Evolutionary conservation across 768 basidiomycete species (phyloP), one percentile per base, ranked within the genome.

Genomic region (Hirschioporus abietinus): DNA sequence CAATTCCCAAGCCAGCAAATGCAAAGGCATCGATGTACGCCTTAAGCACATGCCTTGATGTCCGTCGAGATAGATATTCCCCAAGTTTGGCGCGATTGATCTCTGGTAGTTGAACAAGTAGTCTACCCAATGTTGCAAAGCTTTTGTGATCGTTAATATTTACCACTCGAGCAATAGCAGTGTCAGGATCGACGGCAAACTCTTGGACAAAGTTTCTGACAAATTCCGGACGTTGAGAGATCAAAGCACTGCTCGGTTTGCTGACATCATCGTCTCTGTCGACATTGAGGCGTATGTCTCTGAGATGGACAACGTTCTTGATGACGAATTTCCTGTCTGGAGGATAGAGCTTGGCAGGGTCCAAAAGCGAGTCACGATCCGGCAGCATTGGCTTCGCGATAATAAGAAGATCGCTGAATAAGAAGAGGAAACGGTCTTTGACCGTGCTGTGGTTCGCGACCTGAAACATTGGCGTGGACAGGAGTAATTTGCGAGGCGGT

Each of bases 371-470:
- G 69, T 92, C 90, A 63, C 86, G 83, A 59, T 91, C 88, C 42
- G 86, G 84, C 65, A 88, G 80, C 67, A 95, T 82, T 15, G 95
- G 95, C 76, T 99, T 99, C 57, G 96, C 90, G 70, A 99, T 86
- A 76, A 99, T 85, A 65, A 99, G 86, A 64, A 99, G 85, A 75
- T 99, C 97, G 76, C 82, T 94, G 84, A 99, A 99, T n/a, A 99
- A 84, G 81, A 99, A 96, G 10, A 99, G 84, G 79, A 94, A 93
- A 12, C 97, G 89, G 73, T 98, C 95, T 76, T 99, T 98, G 76
- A 95, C 91, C 0, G 92, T 95, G 76, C 96, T 91, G 58, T 88
- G 83, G 77, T 97, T 95, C 70, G 94, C 94, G 17, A 99, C 94
- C 78, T 99, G 97, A 6, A 96, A 81, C 7, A 96, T 92, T 1